Evolutionary conservation across 1,139 yeast genomes (phyloP), one percentile per base, ranked within the genome.

Genomic region (Diutina pseudorugosa): DNA sequence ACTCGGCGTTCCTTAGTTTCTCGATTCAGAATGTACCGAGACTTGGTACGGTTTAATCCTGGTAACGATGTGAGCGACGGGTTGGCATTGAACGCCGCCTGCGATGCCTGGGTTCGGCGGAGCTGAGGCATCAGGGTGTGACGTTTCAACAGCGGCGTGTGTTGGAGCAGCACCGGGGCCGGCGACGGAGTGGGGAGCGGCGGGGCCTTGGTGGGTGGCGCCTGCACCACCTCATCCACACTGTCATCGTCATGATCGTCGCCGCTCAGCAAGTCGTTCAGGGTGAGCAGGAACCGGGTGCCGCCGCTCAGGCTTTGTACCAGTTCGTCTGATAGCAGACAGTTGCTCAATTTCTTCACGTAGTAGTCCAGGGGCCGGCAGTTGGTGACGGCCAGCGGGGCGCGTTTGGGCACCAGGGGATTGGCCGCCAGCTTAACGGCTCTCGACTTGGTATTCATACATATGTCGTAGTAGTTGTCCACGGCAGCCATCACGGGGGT

Each of bases 1-100:
- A 65, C 65, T 57, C 69, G 66, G 53, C 79, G 62, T 55, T 69
- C 73, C 57, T 71, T 73, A 11, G 68, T 62, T 56, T 73, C 76
- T 54, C 69, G 64, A 5, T 69, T 63, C 54, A 67, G 67, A 50
- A 70, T 54, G 58, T 61, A 74, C 52, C 68, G 65, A 1, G 75
- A 64, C 56, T 74, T 74, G 1, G 73, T 59, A 53, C 77, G 61
- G 4, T 64, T 55, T 43, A 70, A 60, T 16, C 62, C 57, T 9
- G 40, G 40, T 21, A 25, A 12, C 19, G 42, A 40, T 19, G 20
- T n/a, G 3, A 40, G 42, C 19, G 42, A 40, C 20, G 41, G 40
- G 8, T 9, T 25, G 14, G 7, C 18, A 14, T 19, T 19, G 21
- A 42, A 42, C 14, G 45, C 20, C 12, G 16, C 23, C 9, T 16